These are phyloP conservation scores for Aspergillus mulundensis DNA, from an alignment of 495 filamentous ascomycete species.

Conservation along the genomic window DNA sequence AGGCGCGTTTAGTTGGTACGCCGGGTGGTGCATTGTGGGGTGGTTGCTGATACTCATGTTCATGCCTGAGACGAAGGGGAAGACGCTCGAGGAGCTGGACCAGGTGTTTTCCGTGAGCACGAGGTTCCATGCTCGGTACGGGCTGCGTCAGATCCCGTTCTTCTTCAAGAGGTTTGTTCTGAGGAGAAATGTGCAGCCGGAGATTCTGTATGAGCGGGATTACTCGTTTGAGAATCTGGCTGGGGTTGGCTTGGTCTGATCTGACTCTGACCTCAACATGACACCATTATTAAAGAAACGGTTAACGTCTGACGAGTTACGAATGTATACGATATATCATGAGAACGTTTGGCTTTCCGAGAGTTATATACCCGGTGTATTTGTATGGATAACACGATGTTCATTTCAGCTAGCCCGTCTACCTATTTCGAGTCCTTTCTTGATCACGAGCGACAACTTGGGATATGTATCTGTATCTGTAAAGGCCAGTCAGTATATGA, in stretches of 20 bases:
- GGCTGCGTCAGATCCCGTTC: conserved; percentile 43
- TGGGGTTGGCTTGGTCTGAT: conserved; percentile 22
- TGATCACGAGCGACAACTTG: background rate
- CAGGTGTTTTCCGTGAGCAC: conserved; percentile 52
- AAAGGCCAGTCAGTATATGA: background rate
- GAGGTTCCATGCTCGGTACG: conserved; percentile 41
- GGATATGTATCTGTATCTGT: background rate
- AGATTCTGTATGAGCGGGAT: conserved; percentile 39
- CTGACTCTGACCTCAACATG: background rate
- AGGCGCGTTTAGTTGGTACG: conserved; percentile 62
- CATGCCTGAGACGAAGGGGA: conserved; percentile 43
- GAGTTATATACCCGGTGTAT: background rate
- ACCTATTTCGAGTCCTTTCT: background rate
- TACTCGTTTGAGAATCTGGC: conserved; percentile 15
- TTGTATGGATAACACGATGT: background rate
- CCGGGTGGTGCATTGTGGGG: conserved; percentile 42
- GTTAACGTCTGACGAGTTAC: background rate
- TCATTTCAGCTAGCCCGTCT: background rate
- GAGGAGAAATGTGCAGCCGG: conserved; percentile 27
- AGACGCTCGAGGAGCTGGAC: conserved; percentile 44
- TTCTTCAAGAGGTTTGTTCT: conserved; percentile 47
- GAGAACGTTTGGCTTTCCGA: background rate
- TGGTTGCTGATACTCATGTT: conserved; percentile 34
- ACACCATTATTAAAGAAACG: background rate
- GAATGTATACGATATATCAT: too few relatives aligned